These are phyloP conservation scores for Coriolopsis trogii DNA, from an alignment of 1,284 basidiomycete genomes.

Conservation along the genomic window DNA sequence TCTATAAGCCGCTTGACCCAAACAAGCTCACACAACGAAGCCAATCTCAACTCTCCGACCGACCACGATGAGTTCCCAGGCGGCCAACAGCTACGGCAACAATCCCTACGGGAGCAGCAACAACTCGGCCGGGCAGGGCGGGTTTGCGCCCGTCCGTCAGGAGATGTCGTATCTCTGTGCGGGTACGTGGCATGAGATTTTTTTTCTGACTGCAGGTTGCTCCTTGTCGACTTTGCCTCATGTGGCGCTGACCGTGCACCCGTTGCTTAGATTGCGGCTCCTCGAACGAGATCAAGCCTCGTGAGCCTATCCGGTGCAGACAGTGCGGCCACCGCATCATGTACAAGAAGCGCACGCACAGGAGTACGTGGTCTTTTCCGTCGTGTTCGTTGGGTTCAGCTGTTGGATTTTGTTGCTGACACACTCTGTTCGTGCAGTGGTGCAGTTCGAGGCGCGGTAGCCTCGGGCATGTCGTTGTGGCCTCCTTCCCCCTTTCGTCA, in stretches of 20 bases:
- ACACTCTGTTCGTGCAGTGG: constrained; percentile 59
- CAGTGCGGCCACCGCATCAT: constrained; percentile 99
- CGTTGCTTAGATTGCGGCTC: constrained; percentile 81
- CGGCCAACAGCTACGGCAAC: constrained; percentile 25
- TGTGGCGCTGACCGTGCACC: background rate
- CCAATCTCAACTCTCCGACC: constrained; percentile 16
- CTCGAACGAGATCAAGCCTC: constrained; percentile 90
- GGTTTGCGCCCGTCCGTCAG: constrained; percentile 46
- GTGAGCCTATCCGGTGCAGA: constrained; percentile 94
- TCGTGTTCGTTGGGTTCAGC: too few species aligned
- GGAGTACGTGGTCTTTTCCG: too few species aligned
- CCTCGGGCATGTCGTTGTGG: constrained; percentile 1
- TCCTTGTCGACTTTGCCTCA: background rate
- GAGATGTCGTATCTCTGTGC: constrained; percentile 94
- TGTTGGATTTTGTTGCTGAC: constrained; percentile 21
- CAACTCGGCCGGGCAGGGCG: constrained; percentile 22
- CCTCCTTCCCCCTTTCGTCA: constrained; percentile 3
- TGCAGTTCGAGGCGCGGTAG: constrained; percentile 87
- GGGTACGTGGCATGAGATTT: too few species aligned
- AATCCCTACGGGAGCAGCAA: constrained; percentile 15
- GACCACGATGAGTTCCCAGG: constrained; percentile 51
- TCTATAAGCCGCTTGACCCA: constrained; percentile 16
- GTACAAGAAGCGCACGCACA: constrained; percentile 97
- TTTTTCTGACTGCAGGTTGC: too few species aligned
- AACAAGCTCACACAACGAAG: constrained; percentile 31